These are phyloP conservation scores for Truncatella angustata DNA, from an alignment of 2,329 filamentous ascomycete genomes.

Conservation along the genomic window DNA sequence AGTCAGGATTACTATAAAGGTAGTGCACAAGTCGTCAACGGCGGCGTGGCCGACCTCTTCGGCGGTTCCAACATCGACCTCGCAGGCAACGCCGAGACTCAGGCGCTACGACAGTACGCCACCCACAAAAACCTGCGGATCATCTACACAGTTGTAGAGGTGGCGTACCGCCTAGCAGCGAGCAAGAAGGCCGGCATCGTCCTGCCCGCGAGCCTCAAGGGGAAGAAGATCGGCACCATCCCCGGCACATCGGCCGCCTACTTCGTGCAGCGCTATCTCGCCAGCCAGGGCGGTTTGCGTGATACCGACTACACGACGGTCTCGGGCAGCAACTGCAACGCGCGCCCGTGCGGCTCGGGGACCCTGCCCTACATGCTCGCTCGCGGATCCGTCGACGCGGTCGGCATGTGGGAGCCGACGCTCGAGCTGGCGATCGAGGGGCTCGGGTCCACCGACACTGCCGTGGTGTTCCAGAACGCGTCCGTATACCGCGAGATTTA, in stretches of 20 bases:
- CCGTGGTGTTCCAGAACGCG: conserved; percentile 27
- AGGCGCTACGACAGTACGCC: conserved; percentile 30
- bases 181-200: conserved; percentile 24
- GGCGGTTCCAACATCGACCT: conserved; percentile 26
- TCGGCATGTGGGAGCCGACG: conserved; percentile 33
- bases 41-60: conserved; percentile 29
- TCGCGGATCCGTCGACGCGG: conserved; percentile 25
- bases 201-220: conserved; percentile 26
- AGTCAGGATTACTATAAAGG: conserved; percentile 2
- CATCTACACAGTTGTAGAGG: conserved; percentile 30
- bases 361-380: conserved; percentile 28
- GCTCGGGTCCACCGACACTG: conserved; percentile 21
- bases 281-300: conserved; percentile 22
- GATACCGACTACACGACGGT: conserved; percentile 27
- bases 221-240: conserved; percentile 31
- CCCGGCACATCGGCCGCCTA: conserved; percentile 30
- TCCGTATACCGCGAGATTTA: conserved; percentile 32
- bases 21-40: conserved; percentile 19
- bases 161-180: conserved; percentile 32
- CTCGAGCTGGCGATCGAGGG: conserved; percentile 28
- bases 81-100: conserved; percentile 33
- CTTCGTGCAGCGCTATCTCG: conserved; percentile 29
- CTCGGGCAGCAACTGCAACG: conserved; percentile 24
- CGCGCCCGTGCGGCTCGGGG: conserved; percentile 25
- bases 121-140: conserved; percentile 28